A percentile compares a stretch with the other conserved stretches of the same genome.
phyloP scores from a whole-genome alignment of 2,329 filamentous ascomycete genomes.

The Diplodia intermedia region DNA sequence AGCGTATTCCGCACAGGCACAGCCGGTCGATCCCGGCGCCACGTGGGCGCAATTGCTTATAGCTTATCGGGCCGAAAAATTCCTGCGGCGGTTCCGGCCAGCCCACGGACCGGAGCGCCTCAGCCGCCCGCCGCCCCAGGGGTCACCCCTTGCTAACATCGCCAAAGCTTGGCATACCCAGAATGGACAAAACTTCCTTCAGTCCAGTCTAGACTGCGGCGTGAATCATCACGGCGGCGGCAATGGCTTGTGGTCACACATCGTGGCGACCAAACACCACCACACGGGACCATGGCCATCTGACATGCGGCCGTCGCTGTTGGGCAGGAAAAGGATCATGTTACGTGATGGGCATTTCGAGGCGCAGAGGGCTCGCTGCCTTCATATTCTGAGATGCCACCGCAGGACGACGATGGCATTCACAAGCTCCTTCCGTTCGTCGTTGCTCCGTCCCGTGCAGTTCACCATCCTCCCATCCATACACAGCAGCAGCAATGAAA shows the following conservation, averaged over 20 bases:
- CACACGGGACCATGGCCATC: background rate
- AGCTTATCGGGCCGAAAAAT: background rate
- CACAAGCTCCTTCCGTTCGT: background rate
- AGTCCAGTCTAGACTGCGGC: conserved; percentile 11
- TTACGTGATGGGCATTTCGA: background rate
- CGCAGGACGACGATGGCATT: background rate
- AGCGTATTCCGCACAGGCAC: background rate
- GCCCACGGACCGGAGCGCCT: conserved; percentile 13
- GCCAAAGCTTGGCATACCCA: background rate
- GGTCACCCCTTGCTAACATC: conserved; percentile 11
- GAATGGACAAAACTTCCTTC: conserved; percentile 25
- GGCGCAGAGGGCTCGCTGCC: background rate
- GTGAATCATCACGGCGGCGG: background rate
- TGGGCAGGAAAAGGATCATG: conserved; percentile 1
- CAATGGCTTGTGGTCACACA: background rate
- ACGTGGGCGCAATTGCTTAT: background rate
- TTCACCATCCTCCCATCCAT: too few relatives aligned
- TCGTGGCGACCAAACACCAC: too few relatives aligned
- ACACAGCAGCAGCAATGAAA: background rate
- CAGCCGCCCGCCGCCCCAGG: background rate
- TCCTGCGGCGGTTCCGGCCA: background rate
- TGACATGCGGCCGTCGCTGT: background rate
- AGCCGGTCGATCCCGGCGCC: background rate
- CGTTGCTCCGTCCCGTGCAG: background rate
- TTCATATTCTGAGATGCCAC: conserved; percentile 15